Evolutionary conservation across 257 asterid genomes (phyloP), one percentile per base, ranked within the genome.

Genomic region (Solanum piurae): DNA sequence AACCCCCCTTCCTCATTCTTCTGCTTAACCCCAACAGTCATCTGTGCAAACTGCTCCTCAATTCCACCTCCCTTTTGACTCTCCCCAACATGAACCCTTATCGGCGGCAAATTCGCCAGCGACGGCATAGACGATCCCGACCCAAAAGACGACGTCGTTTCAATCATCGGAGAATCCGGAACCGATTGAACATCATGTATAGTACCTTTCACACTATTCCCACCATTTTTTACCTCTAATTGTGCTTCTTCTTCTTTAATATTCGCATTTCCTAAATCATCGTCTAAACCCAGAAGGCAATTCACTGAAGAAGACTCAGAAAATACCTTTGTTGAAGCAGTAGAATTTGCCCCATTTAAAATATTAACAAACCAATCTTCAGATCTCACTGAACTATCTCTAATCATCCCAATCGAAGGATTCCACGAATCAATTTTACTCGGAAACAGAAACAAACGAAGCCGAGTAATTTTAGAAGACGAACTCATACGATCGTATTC

Each of bases 361-460:
- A 96, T 98, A 88, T 93, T 94, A 18, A 95, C 86, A 88, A 97
- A 97, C 98, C 99, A 95, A 55, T 97, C 99, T 58, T 92, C 96
- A 75, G 98, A 95, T 90, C 94, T 95, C 49, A 93, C 89, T 87
- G 96, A 36, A 58, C 85, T 84, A 13, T 92, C 92, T 27, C 89
- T 11, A 3, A 92, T 55, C 64, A 55, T 55, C 7, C 84, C 92
- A 42, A 92, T 89, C 27, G 93, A 85, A 3, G 91, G 87, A 33
- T 72, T 72, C 40, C 55, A 36, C 1, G 12, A 89, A 37, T 89
- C 91, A 6, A 80, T 46, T n/a, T 89, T 88, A 6, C 49, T 11
- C 3, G 91, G 88, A 37, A 92, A 92, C 9, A 92, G 13, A 83
- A 92, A 92, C 23, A 97, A 86, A 21, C 99, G 94, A 29, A 97